phyloP scores from a whole-genome alignment of 225 moss, liverwort and hornwort genomes.

The Antitrichia curtipendula region DNA sequence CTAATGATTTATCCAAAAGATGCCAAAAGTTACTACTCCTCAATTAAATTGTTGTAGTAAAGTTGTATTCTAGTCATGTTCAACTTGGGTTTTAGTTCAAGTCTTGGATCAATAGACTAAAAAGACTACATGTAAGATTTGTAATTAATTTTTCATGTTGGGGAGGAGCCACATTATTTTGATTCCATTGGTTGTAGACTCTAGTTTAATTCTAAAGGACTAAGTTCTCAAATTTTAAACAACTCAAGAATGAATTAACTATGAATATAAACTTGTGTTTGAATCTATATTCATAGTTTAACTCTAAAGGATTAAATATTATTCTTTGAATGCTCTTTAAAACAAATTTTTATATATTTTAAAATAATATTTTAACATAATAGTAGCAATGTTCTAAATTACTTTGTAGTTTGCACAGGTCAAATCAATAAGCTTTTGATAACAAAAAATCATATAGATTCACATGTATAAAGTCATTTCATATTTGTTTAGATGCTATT shows the following conservation, averaged over 20 bases:
- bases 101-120: not conserved
- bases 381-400: not conserved
- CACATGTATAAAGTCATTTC: not conserved
- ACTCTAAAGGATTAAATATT: not conserved
- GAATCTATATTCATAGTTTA: too few relatives aligned
- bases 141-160: not conserved
- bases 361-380: not conserved
- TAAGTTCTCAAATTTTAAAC: not conserved
- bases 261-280: too few relatives aligned
- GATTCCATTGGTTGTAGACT: not conserved
- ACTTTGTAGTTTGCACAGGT: not conserved
- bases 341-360: not conserved
- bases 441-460: fast-evolving
- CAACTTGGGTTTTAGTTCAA: not conserved
- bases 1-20: too few relatives aligned
- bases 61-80: not conserved
- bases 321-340: not conserved
- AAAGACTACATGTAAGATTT: not conserved
- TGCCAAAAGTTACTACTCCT: too few relatives aligned
- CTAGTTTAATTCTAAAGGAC: not conserved
- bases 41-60: not conserved
- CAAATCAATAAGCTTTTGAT: not conserved
- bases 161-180: fast-evolving
- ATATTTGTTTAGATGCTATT: not conserved
- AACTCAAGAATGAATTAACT: not conserved